Base-by-base conservation (phyloP, 2,329 filamentous ascomycete genomes). In the Fusarium proliferatum region DNA sequence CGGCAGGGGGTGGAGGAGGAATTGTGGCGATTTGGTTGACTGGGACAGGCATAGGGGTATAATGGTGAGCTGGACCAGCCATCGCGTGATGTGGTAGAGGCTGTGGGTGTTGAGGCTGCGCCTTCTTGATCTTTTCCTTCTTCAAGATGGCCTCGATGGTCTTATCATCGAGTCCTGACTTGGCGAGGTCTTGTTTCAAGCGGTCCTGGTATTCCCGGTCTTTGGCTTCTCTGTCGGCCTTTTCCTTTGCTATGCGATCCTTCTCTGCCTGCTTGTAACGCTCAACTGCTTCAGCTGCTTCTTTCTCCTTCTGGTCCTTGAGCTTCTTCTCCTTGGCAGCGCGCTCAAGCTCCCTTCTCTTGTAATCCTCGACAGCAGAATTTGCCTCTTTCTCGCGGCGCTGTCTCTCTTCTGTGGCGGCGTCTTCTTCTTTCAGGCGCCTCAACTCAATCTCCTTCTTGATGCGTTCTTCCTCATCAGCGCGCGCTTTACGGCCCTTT, bases 131-230 rank as follows among this genome's bases (percentile, higher is more conserved):
- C 77, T 86, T 88, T 76, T 89, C 85, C 76, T 89, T 89, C 75
- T 88, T 87, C 60, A 91, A 79, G 69, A 92, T 88, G 26, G 88
- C 88, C 46, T 85, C 82, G 72, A 92, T 91, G 69, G 87, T 86
- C 72, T 87, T 86, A 75, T 90, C 88, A 75, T 88, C 86, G 46
- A 92, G 82, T 6, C 90, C 90, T 5, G 89, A 88, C 55, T 87
- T 86, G 66, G 88, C 81, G 42, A 92, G 82, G 56, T 90, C 86
- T 71, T 90, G 88, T 75, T 88, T 87, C 52, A 92, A 81, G 45
- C 87, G 85, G 33, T 83, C 82, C 77, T 87, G 85, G 74, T 89
- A 90, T 75, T 90, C 85, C 69, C 39, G 70, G n/a, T 77, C 75
- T 23, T 59, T 74, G 21, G 76, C 79, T 69, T 87, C 87, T 70